Base-by-base conservation (phyloP, 2,329 filamentous ascomycete species). In the Pseudodiploospora longispora region DNA sequence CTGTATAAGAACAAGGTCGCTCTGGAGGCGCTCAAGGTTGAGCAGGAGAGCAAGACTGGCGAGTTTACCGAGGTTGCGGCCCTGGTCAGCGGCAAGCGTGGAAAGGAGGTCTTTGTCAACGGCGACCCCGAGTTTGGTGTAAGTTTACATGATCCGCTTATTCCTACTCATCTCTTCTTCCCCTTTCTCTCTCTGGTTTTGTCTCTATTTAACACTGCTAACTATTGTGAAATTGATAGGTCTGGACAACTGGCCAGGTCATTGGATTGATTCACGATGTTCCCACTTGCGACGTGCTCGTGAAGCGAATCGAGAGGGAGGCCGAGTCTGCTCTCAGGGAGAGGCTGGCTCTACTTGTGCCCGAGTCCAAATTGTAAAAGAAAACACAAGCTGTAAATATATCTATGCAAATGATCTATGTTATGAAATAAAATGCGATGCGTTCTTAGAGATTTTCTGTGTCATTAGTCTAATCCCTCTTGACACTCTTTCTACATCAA, bases 201-300 rank as follows among this genome's bases (percentile, higher is more conserved):
- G 33, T 45, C 19, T 19, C 19, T 3, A 19, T 19, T 19, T 19
- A 19, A 19, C 19, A 19, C 10, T 12, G 6, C 37, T 39, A 30
- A 39, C 28, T 30, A 38, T 47, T 4, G 31, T 36, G 32, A 33
- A 33, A 9, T 5, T 31, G 27, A 5, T 55, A 91, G 85, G 86
- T 96, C 34, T 98, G 93, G 93, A 97, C 93, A 19, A 89, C 91
- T 6, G 93, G 93, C 8, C 91, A 96, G 63, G 91, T 97, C 53
- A 95, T 98, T 52, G 87, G 87, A 5, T 63, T 93, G 44, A 93
- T 93, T 50, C 80, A 91, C 55, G 87, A 93, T 56, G 86, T 90
- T 43, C 85, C 85, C 6, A 87, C 83, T 0, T 91, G 87, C 58
- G 75, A 76, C 38, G 80, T 69, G 1, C 68, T 93, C 28, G 68